Conservation (phyloP, 768 basidiomycete species). For the Podaxis sp. region DNA sequence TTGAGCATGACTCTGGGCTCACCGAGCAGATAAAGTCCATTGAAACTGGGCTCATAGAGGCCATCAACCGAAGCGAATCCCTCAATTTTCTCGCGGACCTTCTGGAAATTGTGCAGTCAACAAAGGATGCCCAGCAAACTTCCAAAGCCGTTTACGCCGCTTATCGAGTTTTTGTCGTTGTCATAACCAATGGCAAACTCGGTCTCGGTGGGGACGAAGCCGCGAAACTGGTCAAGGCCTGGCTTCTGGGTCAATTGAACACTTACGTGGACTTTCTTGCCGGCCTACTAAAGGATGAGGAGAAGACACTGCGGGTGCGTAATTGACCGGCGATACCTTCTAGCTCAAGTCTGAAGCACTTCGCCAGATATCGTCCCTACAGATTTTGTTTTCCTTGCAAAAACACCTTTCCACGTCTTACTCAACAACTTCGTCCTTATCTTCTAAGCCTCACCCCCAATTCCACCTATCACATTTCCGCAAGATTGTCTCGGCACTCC, state of each 20-base stretch:
- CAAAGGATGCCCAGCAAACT: slow-evolving; percentile 52
- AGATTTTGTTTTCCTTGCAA: slow-evolving; percentile 75
- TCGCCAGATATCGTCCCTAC: slow-evolving; percentile 62
- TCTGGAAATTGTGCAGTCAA: slow-evolving; percentile 50
- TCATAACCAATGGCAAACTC: slow-evolving; percentile 62
- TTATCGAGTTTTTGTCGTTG: slow-evolving; percentile 72
- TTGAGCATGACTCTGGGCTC: slow-evolving; percentile 30
- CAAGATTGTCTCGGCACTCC: slow-evolving; percentile 57
- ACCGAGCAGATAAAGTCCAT: slow-evolving; percentile 40
- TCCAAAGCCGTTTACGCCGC: slow-evolving; percentile 80
- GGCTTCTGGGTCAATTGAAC: slow-evolving; percentile 78
- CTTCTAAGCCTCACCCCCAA: slow-evolving; percentile 50
- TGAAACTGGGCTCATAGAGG: slow-evolving; percentile 55
- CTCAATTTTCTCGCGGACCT: slow-evolving; percentile 82
- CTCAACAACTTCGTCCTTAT: slow-evolving; percentile 34
- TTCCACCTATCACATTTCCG: slow-evolving; percentile 70
- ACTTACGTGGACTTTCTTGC: slow-evolving; percentile 68
- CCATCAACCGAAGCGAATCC: slow-evolving; percentile 55
- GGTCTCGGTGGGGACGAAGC: slow-evolving; percentile 49
- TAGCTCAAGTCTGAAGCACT: neutral
- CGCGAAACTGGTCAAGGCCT: slow-evolving; percentile 66
- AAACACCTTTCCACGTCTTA: slow-evolving; percentile 74
- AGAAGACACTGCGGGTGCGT: slow-evolving; percentile 71
- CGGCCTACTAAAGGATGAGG: slow-evolving; percentile 74
- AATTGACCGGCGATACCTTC: neutral